Evolutionary conservation across 768 basidiomycete genomes (phyloP).

Genomic region (Tubosaeta sp.): DNA sequence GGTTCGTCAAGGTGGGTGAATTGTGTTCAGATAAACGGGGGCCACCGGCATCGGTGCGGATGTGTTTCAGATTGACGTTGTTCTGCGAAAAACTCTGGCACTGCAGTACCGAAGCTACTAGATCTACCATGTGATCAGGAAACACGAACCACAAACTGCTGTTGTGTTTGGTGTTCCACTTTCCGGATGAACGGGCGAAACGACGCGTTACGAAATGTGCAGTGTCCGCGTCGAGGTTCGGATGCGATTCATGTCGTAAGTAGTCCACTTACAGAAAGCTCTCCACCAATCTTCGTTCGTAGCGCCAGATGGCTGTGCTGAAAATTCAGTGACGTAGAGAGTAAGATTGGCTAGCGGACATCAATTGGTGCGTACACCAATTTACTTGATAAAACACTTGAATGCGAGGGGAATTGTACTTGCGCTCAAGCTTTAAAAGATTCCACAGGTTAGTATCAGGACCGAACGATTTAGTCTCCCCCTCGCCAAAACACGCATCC

Average conservation of each 20-base stretch:
- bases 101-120: not conserved
- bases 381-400: not conserved
- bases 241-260: not conserved
- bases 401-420: not conserved
- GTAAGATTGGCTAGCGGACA: not conserved
- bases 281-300: not conserved
- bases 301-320: not conserved
- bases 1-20: not conserved
- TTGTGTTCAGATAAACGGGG: not conserved
- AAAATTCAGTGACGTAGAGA: not conserved
- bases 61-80: not conserved
- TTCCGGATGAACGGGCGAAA: not conserved
- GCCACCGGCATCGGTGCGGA: not conserved
- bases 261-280: not conserved
- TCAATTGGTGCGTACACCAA: not conserved
- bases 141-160: not conserved
- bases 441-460: not conserved
- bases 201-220: not conserved
- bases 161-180: not conserved
- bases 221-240: not conserved
- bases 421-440: not conserved
- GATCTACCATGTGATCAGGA: not conserved
- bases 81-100: not conserved
- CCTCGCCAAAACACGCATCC: not conserved
- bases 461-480: not conserved